These are phyloP conservation scores for Fusarium sp. DNA, from an alignment of 2,329 filamentous ascomycete species.

Conservation along the genomic window DNA sequence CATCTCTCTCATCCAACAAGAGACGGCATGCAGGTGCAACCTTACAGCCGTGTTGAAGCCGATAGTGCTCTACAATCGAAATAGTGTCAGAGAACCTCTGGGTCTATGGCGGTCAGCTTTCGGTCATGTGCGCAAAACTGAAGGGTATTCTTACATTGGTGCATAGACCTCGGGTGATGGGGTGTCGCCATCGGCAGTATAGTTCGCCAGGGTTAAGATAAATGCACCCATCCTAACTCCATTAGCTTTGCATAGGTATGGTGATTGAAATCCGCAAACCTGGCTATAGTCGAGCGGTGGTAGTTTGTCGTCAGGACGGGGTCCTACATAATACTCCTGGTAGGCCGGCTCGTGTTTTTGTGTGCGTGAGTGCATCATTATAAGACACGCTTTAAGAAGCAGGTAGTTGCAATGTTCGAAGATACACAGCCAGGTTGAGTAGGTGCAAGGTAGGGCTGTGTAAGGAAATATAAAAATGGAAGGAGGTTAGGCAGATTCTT, in stretches of 20 bases:
- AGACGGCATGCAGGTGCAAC: background rate
- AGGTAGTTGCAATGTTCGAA: background rate
- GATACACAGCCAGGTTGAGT: background rate
- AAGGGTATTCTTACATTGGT: background rate
- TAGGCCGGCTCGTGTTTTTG: background rate
- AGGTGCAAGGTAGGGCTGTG: background rate
- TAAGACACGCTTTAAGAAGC: no score
- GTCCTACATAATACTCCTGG: background rate
- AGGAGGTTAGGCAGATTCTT: background rate
- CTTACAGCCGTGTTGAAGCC: background rate
- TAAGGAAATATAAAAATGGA: background rate
- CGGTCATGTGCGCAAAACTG: background rate
- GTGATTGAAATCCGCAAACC: background rate
- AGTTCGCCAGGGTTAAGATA: background rate
- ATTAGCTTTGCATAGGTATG: background rate
- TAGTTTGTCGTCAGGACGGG: background rate
- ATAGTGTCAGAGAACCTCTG: background rate
- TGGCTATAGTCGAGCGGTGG: background rate
- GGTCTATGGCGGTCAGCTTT: background rate
- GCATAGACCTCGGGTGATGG: background rate
- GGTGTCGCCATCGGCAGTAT: constrained; percentile 1
- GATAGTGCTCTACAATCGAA: background rate
- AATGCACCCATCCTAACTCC: background rate
- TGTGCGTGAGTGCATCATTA: background rate
- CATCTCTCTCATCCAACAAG: background rate